A percentile compares a stretch with the other conserved stretches of the same genome.
Evolutionary conservation across 805 yeast genomes (phyloP).

Genomic region (Clavispora asparagi): DNA sequence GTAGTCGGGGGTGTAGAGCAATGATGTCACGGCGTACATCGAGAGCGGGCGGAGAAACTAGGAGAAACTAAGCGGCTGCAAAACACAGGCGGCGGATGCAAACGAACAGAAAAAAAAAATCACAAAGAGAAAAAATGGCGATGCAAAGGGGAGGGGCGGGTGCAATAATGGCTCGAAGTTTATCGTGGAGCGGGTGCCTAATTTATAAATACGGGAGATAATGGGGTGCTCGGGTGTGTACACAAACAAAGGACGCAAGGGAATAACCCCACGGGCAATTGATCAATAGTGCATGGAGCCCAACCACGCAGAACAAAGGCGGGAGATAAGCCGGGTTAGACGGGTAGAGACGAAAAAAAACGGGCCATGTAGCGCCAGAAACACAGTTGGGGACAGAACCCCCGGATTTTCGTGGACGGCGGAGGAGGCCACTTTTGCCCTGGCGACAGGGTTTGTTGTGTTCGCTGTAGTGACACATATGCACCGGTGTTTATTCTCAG

Average conservation of each 20-base stretch:
- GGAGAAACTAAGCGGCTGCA: neutral
- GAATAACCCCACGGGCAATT: neutral
- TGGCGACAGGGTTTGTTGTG: no score
- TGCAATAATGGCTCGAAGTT: neutral
- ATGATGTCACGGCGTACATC: constrained; percentile 15
- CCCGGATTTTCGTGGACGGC: no score
- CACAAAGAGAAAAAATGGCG: neutral
- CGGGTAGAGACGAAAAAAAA: no score
- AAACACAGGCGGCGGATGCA: no score
- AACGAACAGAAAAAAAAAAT: no score
- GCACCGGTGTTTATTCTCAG: neutral
- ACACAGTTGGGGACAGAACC: no score
- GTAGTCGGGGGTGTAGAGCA: constrained; percentile 45
- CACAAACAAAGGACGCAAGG: neutral
- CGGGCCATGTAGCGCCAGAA: no score
- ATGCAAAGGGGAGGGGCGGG: neutral
- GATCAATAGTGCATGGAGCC: neutral
- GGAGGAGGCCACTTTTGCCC: no score
- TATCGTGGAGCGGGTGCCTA: neutral
- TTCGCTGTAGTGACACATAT: neutral
- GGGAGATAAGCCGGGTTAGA: neutral
- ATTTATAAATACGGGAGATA: neutral
- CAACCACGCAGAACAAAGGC: neutral
- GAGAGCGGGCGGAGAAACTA: neutral
- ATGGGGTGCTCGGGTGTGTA: neutral